Percentiles rank a stretch among this genome's conserved stretches.
Conservation (phyloP, 768 basidiomycete species). For the Rhodotorula diobovata region DNA sequence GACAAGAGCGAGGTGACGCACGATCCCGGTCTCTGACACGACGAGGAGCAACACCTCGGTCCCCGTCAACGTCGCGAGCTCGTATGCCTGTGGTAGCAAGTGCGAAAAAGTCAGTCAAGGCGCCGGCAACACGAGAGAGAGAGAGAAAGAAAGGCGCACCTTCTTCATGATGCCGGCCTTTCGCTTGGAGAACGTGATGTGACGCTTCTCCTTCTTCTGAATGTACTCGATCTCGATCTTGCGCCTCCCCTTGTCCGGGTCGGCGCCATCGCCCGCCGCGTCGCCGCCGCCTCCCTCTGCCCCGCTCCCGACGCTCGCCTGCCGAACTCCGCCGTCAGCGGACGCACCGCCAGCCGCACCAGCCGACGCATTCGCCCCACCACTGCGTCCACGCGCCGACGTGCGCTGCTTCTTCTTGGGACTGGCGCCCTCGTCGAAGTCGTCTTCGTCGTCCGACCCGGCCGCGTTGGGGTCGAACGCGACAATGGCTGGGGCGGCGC, state of each 20-base stretch:
- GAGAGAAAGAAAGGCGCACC: constrained; percentile 53
- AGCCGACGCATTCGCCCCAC: constrained; percentile 50
- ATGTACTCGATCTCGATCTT: constrained; percentile 99
- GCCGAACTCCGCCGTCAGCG: too few relatives aligned
- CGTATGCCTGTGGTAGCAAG: constrained; percentile 72
- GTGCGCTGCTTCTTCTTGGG: constrained; percentile 31
- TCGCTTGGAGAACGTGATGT: constrained; percentile 99
- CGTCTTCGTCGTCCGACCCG: constrained; percentile 45
- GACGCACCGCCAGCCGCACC: background rate
- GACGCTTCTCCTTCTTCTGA: constrained; percentile 93
- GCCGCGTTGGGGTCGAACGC: constrained; percentile 33
- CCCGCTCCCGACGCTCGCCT: background rate
- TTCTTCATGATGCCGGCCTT: constrained; percentile 99
- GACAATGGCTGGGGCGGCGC: constrained; percentile 13
- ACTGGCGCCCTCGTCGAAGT: constrained; percentile 69
- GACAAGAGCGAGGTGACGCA: background rate
- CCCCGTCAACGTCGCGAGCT: constrained; percentile 95
- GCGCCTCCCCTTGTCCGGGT: constrained; percentile 53
- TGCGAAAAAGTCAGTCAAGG: background rate
- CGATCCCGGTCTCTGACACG: constrained; percentile 84
- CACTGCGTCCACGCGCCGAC: background rate
- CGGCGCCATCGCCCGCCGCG: background rate
- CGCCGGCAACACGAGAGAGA: background rate
- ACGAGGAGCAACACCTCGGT: constrained; percentile 96
- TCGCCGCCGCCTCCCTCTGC: background rate